Conservation (phyloP, 352 stramenopile genomes). For the Thraustochytrium striatum region DNA sequence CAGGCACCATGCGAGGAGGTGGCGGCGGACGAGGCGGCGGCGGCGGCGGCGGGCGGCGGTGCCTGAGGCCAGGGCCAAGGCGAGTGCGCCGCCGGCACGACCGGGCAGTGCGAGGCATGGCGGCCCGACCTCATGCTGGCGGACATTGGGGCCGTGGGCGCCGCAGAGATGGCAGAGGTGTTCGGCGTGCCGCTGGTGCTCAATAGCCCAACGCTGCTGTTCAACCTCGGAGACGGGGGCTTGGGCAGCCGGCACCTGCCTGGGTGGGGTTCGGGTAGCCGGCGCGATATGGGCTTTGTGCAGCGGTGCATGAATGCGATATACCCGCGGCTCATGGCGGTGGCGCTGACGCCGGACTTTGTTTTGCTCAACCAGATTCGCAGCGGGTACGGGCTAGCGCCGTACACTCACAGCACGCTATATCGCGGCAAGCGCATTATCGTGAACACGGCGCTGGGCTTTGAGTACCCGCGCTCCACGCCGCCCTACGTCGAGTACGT, state of each 20-base stretch:
- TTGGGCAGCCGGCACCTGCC: slow-evolving; percentile 69
- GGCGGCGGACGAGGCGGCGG: neutral
- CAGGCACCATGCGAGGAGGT: neutral
- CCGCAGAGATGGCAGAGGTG: slow-evolving; percentile 70
- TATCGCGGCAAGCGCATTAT: slow-evolving; percentile 70
- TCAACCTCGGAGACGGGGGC: slow-evolving; percentile 62
- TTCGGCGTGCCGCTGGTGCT: slow-evolving; percentile 68
- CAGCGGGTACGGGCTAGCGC: slow-evolving; percentile 68
- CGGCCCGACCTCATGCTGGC: slow-evolving; percentile 64
- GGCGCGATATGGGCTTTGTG: slow-evolving; percentile 73
- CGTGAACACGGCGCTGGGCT: slow-evolving; percentile 72
- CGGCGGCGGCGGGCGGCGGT: slow-evolving; percentile 51
- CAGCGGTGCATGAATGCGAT: slow-evolving; percentile 79
- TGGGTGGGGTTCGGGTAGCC: slow-evolving; percentile 74
- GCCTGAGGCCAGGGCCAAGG: too few relatives aligned
- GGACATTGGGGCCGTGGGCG: slow-evolving; percentile 73
- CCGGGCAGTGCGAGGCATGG: neutral
- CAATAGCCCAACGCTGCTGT: slow-evolving; percentile 76
- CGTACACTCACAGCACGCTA: slow-evolving; percentile 73
- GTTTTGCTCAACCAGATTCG: slow-evolving; percentile 73
- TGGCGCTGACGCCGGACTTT: slow-evolving; percentile 77
- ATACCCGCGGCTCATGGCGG: slow-evolving; percentile 73
- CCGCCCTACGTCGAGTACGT: slow-evolving; percentile 69
- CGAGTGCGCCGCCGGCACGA: neutral
- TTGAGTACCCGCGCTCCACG: slow-evolving; percentile 70